phyloP scores from a whole-genome alignment of 768 basidiomycete species.

The Amanita exitialis region DNA sequence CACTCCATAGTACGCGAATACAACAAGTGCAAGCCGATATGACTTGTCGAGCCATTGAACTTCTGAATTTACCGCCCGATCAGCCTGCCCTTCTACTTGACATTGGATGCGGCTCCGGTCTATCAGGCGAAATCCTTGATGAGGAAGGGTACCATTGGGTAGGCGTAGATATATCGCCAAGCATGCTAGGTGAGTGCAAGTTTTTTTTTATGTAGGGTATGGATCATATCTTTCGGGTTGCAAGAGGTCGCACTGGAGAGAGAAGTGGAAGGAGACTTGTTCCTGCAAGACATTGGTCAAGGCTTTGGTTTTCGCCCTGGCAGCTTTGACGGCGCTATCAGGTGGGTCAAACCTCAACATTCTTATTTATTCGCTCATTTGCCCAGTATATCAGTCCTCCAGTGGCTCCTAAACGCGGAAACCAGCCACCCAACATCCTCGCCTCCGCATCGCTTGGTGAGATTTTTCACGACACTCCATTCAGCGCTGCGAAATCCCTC shows the following conservation, averaged over 20 bases:
- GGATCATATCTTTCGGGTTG: neutral
- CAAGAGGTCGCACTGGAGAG: conserved; percentile 92
- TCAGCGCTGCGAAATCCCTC: conserved; percentile 80
- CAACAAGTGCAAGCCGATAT: conserved; percentile 96
- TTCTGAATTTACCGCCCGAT: conserved; percentile 72
- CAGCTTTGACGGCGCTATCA: conserved; percentile 96
- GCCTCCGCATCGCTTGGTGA: conserved; percentile 73
- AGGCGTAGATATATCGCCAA: conserved; percentile 90
- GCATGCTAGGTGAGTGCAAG: conserved; percentile 82
- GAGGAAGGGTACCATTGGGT: conserved; percentile 92
- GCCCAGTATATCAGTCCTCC: conserved; percentile 89
- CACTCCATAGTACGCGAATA: conserved; percentile 68
- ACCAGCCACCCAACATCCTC: conserved; percentile 84
- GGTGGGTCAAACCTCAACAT: conserved; percentile 30
- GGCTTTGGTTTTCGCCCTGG: conserved; percentile 96
- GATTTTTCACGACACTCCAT: conserved; percentile 90
- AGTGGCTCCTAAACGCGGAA: conserved; percentile 97
- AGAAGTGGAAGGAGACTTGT: conserved; percentile 93
- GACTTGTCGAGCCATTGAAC: conserved; percentile 92
- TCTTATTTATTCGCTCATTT: conserved; percentile 1
- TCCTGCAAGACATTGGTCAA: conserved; percentile 96
- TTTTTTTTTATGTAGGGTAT: neutral
- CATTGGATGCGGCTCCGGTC: conserved; percentile 94
- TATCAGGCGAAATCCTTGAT: conserved; percentile 93
- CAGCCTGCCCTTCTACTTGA: conserved; percentile 84